Conservation (phyloP, 139 green algal species). For the Pedinophyceae sp. region DNA sequence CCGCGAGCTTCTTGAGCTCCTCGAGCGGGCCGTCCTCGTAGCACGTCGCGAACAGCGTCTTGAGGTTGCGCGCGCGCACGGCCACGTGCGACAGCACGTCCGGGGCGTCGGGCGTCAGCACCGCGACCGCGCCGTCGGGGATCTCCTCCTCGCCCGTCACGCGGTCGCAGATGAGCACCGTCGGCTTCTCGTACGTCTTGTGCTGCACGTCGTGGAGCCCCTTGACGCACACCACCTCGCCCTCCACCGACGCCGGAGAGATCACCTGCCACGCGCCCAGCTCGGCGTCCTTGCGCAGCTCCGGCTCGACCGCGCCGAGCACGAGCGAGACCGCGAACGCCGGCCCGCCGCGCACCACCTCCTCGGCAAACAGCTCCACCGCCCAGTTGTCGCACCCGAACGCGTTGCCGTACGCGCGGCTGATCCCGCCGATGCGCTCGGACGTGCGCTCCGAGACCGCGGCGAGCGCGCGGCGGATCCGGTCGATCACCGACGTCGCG, state of each 20-base stretch:
- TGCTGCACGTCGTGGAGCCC: conserved; percentile 72
- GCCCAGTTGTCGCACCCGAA: conserved; percentile 76
- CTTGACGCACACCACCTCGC: conserved; percentile 50
- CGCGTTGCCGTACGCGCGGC: conserved; percentile 37
- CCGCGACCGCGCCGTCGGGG: conserved; percentile 63
- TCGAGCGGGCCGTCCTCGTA: conserved; percentile 35
- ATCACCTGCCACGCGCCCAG: conserved; percentile 87
- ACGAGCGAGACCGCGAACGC: conserved; percentile 77
- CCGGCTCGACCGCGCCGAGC: conserved; percentile 41
- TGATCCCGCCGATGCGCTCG: conserved; percentile 29
- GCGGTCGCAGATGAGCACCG: conserved; percentile 62
- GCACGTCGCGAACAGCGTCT: conserved; percentile 43
- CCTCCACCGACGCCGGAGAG: conserved; percentile 39
- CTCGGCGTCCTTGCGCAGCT: conserved; percentile 56
- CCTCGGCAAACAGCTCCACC: conserved; percentile 81
- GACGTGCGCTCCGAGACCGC: conserved; percentile 37
- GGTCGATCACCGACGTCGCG: conserved; percentile 64
- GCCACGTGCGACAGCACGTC: conserved; percentile 81
- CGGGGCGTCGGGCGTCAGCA: conserved; percentile 69
- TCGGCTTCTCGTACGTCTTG: conserved; percentile 62
- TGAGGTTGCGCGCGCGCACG: conserved; percentile 82
- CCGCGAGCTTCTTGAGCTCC: conserved; percentile 18
- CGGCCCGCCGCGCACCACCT: conserved; percentile 75
- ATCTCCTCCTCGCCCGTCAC: conserved; percentile 89
- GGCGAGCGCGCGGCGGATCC: conserved; percentile 58